Evolutionary conservation across 805 yeast genomes (phyloP), one percentile per base, ranked within the genome.

Genomic region (Metschnikowia drakensbergensis): DNA sequence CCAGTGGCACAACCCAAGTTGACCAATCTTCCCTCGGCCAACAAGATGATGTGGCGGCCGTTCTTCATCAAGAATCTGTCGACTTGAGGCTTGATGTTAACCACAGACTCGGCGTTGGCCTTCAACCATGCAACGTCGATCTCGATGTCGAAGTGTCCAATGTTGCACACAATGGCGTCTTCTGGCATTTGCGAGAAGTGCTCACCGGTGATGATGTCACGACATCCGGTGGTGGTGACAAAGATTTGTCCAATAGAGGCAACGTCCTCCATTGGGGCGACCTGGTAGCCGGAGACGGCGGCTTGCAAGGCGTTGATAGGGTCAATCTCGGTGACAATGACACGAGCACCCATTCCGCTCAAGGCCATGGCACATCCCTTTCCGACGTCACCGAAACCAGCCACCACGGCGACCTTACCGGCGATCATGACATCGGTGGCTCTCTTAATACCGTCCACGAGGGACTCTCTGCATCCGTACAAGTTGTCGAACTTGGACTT

Each of bases 1-100:
- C 99, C 99, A 66, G 98, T 92, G 71, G 98, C 99, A 81, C 98
- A 94, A 66, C 99, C 99, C 71, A 92, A 82, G 90, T 92, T 92
- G 71, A 92, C 98, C 67, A 92, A 86, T 81, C 99, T 90, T 79
- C 99, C 99, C 77, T 91, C 97, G 60, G 99, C 99, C 66, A 92
- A 86, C 70, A 92, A 81, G 78, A 92, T 90, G 69, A 92, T 69
- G 81, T 92, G 98, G 71, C 86, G 88, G 68, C 98, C 98, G 67
- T 79, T 79, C 69, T 81, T 75, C 77, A 92, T 76, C 72, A 88
- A 79, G 85, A 75, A 92, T 80, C 99, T 88, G 86, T 92, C 99
- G 67, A 92, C 99, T 79, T 91, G 97, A 66, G 98, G 97, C 82
- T 92, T 92, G 78, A 92, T 91, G 88, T 91, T 90, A 70, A 89